A percentile compares a stretch with the other conserved stretches of the same genome.
phyloP scores from a whole-genome alignment of 2,329 filamentous ascomycete genomes.

The Gnomoniopsis sp. region DNA sequence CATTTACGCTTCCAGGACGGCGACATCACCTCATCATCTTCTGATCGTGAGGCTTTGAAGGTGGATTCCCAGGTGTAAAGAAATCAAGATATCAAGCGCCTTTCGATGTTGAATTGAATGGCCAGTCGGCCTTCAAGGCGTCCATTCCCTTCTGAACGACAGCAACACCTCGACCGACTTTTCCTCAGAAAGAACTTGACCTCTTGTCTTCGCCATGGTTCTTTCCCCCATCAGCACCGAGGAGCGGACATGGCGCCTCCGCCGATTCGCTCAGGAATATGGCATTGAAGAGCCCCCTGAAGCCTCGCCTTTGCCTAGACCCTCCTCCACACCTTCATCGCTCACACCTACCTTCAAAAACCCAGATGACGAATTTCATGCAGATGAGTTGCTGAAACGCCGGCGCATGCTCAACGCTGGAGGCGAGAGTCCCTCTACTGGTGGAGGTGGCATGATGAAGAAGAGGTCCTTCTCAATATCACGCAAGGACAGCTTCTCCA shows the following conservation, averaged over 20 bases:
- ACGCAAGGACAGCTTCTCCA: slow-evolving; percentile 48
- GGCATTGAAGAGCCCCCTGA: slow-evolving; percentile 40
- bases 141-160: neutral
- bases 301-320: slow-evolving; percentile 38
- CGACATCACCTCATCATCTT: too few species aligned
- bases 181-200: neutral
- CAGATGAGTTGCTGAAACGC: slow-evolving; percentile 52
- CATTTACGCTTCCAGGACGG: too few species aligned
- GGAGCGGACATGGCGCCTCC: slow-evolving; percentile 44
- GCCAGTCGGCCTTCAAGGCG: neutral
- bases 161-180: neutral
- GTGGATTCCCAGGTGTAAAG: too few species aligned
- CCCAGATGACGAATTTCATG: slow-evolving; percentile 46
- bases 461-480: slow-evolving; percentile 43
- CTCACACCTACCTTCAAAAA: slow-evolving; percentile 41
- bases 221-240: slow-evolving; percentile 24
- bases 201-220: slow-evolving; percentile 4
- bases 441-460: slow-evolving; percentile 24
- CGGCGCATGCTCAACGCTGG: slow-evolving; percentile 33
- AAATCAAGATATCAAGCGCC: neutral
- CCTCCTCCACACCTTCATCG: slow-evolving; percentile 24
- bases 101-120: neutral
- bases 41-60: too few species aligned
- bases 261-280: slow-evolving; percentile 49
- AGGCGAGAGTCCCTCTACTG: slow-evolving; percentile 24